These are phyloP conservation scores for Prunus salicina DNA, from an alignment of 306 rosid species.

Conservation along the genomic window DNA sequence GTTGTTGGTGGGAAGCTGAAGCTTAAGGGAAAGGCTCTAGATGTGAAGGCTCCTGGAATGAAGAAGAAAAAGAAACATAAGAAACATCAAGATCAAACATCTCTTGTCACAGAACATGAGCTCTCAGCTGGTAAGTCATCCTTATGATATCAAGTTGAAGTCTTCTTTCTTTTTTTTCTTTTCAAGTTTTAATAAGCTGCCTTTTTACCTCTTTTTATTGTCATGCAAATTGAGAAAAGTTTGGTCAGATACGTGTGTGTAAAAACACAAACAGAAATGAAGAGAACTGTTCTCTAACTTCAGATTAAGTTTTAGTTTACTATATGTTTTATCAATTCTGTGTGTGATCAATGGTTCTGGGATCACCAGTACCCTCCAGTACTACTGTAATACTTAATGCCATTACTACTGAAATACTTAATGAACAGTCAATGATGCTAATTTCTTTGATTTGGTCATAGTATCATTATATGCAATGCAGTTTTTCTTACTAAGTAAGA, in stretches of 20 bases:
- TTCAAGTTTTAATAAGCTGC: background rate
- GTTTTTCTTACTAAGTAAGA: background rate
- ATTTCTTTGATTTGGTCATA: background rate
- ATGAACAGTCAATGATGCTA: background rate
- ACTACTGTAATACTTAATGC: background rate
- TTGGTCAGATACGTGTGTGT: background rate
- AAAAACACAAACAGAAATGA: background rate
- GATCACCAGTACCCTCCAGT: background rate
- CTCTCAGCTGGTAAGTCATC: constrained; percentile 47
- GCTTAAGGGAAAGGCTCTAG: constrained; percentile 98
- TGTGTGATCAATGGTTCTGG: background rate
- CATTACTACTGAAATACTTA: background rate
- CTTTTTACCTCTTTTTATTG: background rate
- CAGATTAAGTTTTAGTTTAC: background rate
- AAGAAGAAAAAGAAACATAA: constrained; percentile 85
- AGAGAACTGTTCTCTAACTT: background rate
- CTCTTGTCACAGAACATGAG: constrained; percentile 49
- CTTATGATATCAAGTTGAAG: background rate
- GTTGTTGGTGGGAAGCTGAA: constrained; percentile 93
- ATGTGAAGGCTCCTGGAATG: constrained; percentile 83
- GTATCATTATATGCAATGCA: background rate
- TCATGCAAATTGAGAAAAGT: constrained; percentile 2
- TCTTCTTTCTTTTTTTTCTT: background rate
- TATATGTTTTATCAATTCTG: no score
- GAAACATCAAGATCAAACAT: constrained; percentile 49